Conservation (phyloP, 495 filamentous ascomycete species). For the Darksidea phi region DNA sequence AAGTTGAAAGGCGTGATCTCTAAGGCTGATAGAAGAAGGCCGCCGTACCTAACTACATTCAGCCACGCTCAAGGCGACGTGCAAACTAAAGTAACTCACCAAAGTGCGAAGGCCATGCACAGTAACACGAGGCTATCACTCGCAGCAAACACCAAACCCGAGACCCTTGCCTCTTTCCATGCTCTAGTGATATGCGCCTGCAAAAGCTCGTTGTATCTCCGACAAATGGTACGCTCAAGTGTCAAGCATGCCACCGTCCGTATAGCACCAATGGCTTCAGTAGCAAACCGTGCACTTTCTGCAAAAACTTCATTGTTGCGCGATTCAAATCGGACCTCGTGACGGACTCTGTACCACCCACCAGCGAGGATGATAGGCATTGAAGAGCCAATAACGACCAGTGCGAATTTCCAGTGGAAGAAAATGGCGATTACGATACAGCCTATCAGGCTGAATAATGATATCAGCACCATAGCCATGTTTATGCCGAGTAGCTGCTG, state of each 20-base stretch:
- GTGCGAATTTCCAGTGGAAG: constrained; percentile 77
- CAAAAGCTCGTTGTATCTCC: constrained; percentile 4
- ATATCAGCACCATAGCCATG: constrained; percentile 51
- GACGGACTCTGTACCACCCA: constrained; percentile 73
- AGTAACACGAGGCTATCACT: constrained; percentile 78
- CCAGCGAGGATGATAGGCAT: constrained; percentile 54
- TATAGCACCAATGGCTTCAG: constrained; percentile 10
- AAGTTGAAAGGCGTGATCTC: constrained; percentile 12
- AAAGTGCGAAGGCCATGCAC: constrained; percentile 81
- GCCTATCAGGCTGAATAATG: constrained; percentile 68
- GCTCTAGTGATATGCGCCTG: constrained; percentile 1
- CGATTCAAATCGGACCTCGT: constrained; percentile 1
- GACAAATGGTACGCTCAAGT: constrained; percentile 8
- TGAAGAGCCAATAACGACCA: constrained; percentile 15
- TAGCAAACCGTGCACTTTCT: constrained; percentile 10
- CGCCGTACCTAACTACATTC: constrained; percentile 45
- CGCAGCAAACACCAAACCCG: constrained; percentile 70
- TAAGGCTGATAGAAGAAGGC: constrained; percentile 35
- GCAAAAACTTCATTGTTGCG: constrained; percentile 8
- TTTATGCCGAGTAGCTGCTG: constrained; percentile 69
- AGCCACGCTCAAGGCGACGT: not conserved
- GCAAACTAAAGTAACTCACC: constrained; percentile 57
- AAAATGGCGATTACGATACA: constrained; percentile 65
- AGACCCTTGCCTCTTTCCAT: constrained; percentile 50
- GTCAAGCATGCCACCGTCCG: constrained; percentile 14